Base-by-base conservation (phyloP, 2,329 filamentous ascomycete species). In the Cladosporium sp. region DNA sequence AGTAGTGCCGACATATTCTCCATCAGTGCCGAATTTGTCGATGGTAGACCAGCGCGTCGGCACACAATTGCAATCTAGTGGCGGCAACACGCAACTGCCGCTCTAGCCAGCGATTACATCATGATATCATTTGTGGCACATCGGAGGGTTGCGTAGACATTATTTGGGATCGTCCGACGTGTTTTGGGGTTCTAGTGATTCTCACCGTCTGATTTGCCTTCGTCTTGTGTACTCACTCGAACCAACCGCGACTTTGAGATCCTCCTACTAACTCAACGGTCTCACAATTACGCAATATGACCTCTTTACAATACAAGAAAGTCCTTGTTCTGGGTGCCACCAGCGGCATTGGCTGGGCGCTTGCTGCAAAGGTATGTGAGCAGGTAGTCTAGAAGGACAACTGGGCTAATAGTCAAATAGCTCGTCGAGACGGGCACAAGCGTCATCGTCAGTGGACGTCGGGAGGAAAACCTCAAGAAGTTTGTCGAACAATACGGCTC, bases 321-420 rank as follows among this genome's bases (percentile, higher is more conserved):
- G 78, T 84, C 23, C 79, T 86, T 10, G 73, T 86, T 31, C 76
- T 86, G 11, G 84, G 85, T n/a, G 84, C 84, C 44, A 84, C 81
- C 16, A 80, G 78, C 18, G 82, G 83, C 33, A 83, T 84, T 58
- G 82, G 85, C 58, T 75, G 80, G 67, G 82, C 83, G 6, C 78
- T 86, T 16, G 82, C 84, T 3, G 76, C 79, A 33, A 81, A 79
- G 28, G 52, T 55, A 31, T 8, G 11, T 21, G 5, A 21, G 23
- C 6, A 31, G 7, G 10, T 12, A 14, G 10, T 5, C 16, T n/a
- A 11, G 14, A 18, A 29, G 18, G 10, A 3, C 16, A 33, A 33
- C 52, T 33, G 7, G 5, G 52, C 52, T 55, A 33, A 55, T 21
- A 18, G 5, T 55, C 16, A 46, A 3, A 33, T 18, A 55, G 68